These are phyloP conservation scores for Serendipita sp. DNA, from an alignment of 768 basidiomycete species.

Conservation along the genomic window DNA sequence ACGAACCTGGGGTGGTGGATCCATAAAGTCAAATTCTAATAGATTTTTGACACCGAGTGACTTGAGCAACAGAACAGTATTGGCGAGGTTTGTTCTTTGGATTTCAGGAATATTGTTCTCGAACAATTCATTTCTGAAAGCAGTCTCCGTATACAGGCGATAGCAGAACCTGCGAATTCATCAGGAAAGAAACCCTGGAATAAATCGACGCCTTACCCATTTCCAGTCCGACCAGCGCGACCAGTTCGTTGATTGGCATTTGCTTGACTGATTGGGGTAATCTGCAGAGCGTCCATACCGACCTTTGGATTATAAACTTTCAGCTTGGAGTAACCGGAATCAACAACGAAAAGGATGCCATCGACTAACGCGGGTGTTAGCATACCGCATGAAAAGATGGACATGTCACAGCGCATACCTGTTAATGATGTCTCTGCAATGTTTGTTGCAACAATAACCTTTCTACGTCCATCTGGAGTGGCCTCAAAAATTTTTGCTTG, in stretches of 20 bases:
- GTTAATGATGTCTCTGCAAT: conserved; percentile 98
- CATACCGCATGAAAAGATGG: neutral
- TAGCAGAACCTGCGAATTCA: conserved; percentile 84
- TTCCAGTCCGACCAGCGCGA: conserved; percentile 91
- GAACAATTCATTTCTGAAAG: conserved; percentile 90
- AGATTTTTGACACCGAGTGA: conserved; percentile 94
- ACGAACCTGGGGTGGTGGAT: conserved; percentile 92
- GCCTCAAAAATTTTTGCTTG: conserved; percentile 97
- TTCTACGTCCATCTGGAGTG: conserved; percentile 83
- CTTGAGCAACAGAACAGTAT: conserved; percentile 88
- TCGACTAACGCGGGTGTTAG: too few relatives aligned
- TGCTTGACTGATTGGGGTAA: conserved; percentile 97
- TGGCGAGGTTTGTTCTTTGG: conserved; percentile 92
- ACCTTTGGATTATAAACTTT: conserved; percentile 99
- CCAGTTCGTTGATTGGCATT: conserved; percentile 95
- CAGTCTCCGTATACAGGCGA: conserved; percentile 94
- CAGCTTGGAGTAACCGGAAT: conserved; percentile 91
- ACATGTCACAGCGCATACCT: conserved; percentile 31
- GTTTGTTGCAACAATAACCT: conserved; percentile 97
- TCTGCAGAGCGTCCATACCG: conserved; percentile 98
- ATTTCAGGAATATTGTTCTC: conserved; percentile 95
- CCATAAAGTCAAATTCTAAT: conserved; percentile 99
- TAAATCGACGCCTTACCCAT: conserved; percentile 43
- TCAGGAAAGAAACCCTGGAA: neutral
- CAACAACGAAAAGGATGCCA: conserved; percentile 93